Conservation (phyloP, 495 filamentous ascomycete genomes). For the Staphylotrichum longicolle region DNA sequence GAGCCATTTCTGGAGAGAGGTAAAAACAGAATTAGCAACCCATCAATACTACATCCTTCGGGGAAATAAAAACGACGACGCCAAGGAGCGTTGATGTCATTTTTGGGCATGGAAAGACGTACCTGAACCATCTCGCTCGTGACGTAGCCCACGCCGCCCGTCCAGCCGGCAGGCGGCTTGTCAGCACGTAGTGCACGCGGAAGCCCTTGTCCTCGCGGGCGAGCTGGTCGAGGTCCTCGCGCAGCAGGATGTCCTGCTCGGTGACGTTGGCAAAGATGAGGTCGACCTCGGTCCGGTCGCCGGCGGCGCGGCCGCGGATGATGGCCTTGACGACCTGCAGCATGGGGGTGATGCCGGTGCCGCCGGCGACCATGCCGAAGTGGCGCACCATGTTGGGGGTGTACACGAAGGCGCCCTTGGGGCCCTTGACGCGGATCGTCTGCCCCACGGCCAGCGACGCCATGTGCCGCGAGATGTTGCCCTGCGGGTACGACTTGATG, state of each 20-base stretch:
- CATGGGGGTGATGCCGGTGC: conserved; percentile 98
- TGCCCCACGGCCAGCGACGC: conserved; percentile 77
- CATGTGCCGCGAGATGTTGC: conserved; percentile 93
- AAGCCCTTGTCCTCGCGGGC: conserved; percentile 73
- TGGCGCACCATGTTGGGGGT: conserved; percentile 88
- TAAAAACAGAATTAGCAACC: neutral
- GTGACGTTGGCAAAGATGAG: conserved; percentile 97
- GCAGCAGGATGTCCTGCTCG: conserved; percentile 84
- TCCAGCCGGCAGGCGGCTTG: conserved; percentile 89
- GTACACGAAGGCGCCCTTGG: conserved; percentile 97
- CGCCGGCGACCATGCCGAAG: conserved; percentile 97
- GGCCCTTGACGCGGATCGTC: conserved; percentile 82
- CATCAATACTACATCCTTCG: neutral
- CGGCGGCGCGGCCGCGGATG: conserved; percentile 72
- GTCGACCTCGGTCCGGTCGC: conserved; percentile 84
- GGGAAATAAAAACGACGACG: too few relatives aligned
- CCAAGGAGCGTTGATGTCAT: too few relatives aligned
- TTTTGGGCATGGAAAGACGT: conserved; percentile 24
- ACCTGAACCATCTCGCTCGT: conserved; percentile 95
- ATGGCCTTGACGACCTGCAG: conserved; percentile 91
- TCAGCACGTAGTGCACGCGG: conserved; percentile 89
- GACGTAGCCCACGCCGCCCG: conserved; percentile 87
- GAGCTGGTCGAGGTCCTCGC: conserved; percentile 82
- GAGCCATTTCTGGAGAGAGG: conserved; percentile 57
- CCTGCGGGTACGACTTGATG: conserved; percentile 94